Base-by-base conservation (phyloP, 495 filamentous ascomycete species). In the Penicillium waksmanii region DNA sequence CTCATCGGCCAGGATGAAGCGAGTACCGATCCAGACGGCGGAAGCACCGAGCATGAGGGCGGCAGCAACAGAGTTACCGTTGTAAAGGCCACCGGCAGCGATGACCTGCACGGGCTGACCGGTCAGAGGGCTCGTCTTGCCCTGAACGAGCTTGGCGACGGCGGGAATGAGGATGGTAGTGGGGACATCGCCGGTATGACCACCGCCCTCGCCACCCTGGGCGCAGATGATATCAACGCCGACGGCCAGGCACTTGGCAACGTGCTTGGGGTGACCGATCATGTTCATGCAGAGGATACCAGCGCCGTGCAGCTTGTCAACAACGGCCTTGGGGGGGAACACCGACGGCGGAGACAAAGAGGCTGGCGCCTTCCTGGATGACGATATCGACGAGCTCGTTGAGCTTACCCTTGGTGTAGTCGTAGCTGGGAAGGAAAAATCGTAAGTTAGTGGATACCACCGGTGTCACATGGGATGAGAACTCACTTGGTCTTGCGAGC, bases 271-370 rank as follows among this genome's bases (percentile, higher is more conserved):
- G 84, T 98, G 95, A 56, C 94, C 95, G 73, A 98, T 96, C 95
- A 98, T 98, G 87, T 98, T 98, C 95, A 98, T 98, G 85, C 94
- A 96, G 55, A 96, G 82, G 60, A 98, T 83, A 55, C 93, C 93
- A 68, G 85, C 80, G 62, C 85, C 84, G 84, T 98, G 95, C 35
- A 98, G 86, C 62, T 81, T 87, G 49, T 98, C 91, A 60, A 98
- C 95, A 59, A 97, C 87, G 57, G 84, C 76, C 71, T 90, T 89
- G 54, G 96, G 94, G 27, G 25, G 95, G 92, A 6, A 98, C 89
- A 74, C 95, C 95, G 73, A 98, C 91, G 70, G 95, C 95, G 63
- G 90, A 96, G 68, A 98, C 96, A 78, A 98, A 98, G 55, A 98
- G 85, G 78, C 87, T 91, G 56, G 93, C 90, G 55, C 91, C 90